A percentile compares a stretch with the other conserved stretches of the same genome.
Conservation (phyloP, 306 rosid species). For the Medicago ruthenica region DNA sequence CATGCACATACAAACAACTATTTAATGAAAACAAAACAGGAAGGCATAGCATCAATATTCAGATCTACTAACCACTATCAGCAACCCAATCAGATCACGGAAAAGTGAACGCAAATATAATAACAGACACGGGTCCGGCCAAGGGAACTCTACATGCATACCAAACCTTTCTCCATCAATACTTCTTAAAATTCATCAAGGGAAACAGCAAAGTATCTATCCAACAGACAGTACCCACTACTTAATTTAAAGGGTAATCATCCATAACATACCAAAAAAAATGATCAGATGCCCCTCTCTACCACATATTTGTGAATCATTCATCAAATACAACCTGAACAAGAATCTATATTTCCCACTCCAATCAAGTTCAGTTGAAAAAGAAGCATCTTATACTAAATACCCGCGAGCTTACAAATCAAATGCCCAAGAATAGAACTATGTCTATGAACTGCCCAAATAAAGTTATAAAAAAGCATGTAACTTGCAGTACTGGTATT, state of each 20-base stretch:
- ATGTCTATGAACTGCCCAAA: neutral
- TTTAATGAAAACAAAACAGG: constrained; percentile 12
- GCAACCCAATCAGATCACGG: constrained; percentile 11
- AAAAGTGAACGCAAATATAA: neutral
- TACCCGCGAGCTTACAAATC: neutral
- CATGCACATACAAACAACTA: constrained; percentile 15
- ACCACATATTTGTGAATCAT: neutral
- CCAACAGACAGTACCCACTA: constrained; percentile 15
- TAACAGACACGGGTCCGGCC: neutral
- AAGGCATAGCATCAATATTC: constrained; percentile 10
- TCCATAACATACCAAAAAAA: neutral
- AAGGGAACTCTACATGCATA: neutral
- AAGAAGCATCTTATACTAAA: neutral
- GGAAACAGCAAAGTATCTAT: neutral
- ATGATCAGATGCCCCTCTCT: neutral
- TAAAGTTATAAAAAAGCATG: too few relatives aligned
- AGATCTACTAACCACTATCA: neutral
- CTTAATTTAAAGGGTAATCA: constrained; percentile 1
- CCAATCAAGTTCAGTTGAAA: constrained; percentile 26
- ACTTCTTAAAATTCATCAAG: constrained; percentile 11
- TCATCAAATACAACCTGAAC: neutral
- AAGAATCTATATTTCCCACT: neutral
- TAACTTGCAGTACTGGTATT: too few relatives aligned
- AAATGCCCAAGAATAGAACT: neutral
- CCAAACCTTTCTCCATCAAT: constrained; percentile 22